Base-by-base conservation (phyloP, 2,329 filamentous ascomycete species). In the Penicillium italicum region DNA sequence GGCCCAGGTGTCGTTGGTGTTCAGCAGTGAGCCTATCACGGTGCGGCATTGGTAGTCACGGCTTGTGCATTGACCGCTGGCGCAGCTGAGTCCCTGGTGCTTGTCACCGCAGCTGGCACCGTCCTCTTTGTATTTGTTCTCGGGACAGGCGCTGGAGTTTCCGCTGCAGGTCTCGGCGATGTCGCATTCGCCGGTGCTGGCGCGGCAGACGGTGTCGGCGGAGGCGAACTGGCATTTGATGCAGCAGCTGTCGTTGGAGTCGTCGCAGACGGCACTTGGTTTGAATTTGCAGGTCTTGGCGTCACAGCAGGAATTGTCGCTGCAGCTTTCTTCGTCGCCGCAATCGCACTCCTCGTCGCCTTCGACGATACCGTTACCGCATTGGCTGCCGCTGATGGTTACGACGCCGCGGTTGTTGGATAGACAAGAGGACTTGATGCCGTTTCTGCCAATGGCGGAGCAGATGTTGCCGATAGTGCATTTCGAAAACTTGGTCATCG, bases 331-430 rank as follows among this genome's bases (percentile, higher is more conserved):
- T 14, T 79, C 76, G 52, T 93, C 93, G 59, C 94, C 94, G 68
- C 94, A 99, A 74, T 99, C 94, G 74, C 94, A 99, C 50, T 99
- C 89, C 75, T 99, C 94, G 60, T 91, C 94, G 18, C 83, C 79
- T 75, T 97, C 94, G 48, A 99, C 94, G 62, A 99, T 97, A 51
- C 94, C 94, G 74, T 99, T 99, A 55, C 94, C 94, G 74, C 94
- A 99, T 69, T 92, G 87, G 64, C 87, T 88, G 52, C 88, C 90
- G 0, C 86, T 88, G 64, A 96, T 90, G 28, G 89, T 94, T 31
- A 84, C 82, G 44, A 99, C 85, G 61, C 89, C 86, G 64, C 84
- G 85, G 78, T 99, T 99, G 72, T 90, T 86, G n/a, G 85, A 87
- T 41, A 99, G 78, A 72, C 94, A 99, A 26, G 70, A 75, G 0